Base-by-base conservation (phyloP, 1,284 basidiomycete genomes). In the Amylostereum chailletii region DNA sequence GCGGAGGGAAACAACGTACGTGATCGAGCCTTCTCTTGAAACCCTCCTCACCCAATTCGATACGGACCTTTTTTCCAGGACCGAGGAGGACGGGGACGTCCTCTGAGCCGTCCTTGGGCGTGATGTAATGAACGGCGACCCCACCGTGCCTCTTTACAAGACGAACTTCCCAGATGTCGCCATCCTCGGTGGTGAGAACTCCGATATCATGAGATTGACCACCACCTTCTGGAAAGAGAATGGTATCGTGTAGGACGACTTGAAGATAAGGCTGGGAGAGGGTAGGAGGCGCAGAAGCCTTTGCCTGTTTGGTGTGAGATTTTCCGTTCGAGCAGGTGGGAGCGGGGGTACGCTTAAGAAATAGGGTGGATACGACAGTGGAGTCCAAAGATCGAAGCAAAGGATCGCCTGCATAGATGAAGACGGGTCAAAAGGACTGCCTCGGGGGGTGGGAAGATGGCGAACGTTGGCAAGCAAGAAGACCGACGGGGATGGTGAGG, bases 161-260 rank as follows among this genome's bases (percentile, higher is more conserved):
- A 8, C 83, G 66, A n/a, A 93, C 81, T 10, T 77, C 68, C 75
- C 83, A 86, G 4, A 65, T 55, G 4, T 60, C 64, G 9, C 71
- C 69, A 49, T 77, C 65, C 0, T 61, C 58, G 9, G 65, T 65
- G 1, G 71, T 72, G 26, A 94, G 68, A 6, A 71, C 49, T 0
- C 90, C 91, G 27, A 81, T 81, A 60, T 94, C 91, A 4, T 82
- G 83, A 0, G 89, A 87, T 58, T 94, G 91, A 2, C 89, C 90
- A 10, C 91, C 91, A 9, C 90, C 89, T 67, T 94, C 91, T 0
- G 91, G 91, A 60, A 94, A 94, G 42, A 92, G 75, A n/a, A 90
- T 74, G 1, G 89, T 92, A 63, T 94, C 91, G 52, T 85, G 80
- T 38, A 90, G 67, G 54, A 86, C 73, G 3, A 94, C 69, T 56